Percentiles rank a stretch among this genome's conserved stretches.
Evolutionary conservation across 2,329 filamentous ascomycete species (phyloP).

Genomic region (Neoscytalidium dimidiatum): DNA sequence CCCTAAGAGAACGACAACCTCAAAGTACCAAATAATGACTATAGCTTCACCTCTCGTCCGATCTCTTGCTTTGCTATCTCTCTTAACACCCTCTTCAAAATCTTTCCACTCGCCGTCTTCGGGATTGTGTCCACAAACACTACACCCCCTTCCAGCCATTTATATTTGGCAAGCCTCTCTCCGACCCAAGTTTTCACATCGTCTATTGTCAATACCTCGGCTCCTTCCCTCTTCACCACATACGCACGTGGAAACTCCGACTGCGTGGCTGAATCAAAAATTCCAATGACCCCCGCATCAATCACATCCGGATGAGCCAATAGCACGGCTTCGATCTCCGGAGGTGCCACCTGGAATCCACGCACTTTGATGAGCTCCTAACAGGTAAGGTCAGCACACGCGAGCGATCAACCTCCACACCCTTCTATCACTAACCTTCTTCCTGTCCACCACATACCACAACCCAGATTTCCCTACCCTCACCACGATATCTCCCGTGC

Average conservation of each 20-base stretch:
- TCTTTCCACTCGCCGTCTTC: conserved; percentile 28
- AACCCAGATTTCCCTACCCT: conserved; percentile 20
- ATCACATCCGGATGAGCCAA: conserved; percentile 32
- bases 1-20: no score
- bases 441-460: conserved; percentile 53
- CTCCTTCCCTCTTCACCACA: conserved; percentile 42
- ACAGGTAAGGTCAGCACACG: neutral
- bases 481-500: conserved; percentile 43
- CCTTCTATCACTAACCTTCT: conserved; percentile 36
- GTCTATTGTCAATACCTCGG: conserved; percentile 32
- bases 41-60: conserved; percentile 29
- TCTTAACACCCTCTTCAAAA: conserved; percentile 45
- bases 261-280: conserved; percentile 31
- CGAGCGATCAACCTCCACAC: neutral
- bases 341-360: conserved; percentile 40
- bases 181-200: conserved; percentile 44
- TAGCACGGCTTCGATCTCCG: conserved; percentile 38
- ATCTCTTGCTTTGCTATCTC: conserved; percentile 49
- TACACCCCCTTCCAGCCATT: conserved; percentile 50
- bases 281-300: conserved; percentile 37
- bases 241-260: conserved; percentile 50
- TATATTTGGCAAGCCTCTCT: conserved; percentile 47
- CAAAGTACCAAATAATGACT: no score
- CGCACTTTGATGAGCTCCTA: conserved; percentile 41
- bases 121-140: conserved; percentile 43